Evolutionary conservation across 2,329 filamentous ascomycete genomes (phyloP).

Genomic region (Pseudogymnoascus sp.): DNA sequence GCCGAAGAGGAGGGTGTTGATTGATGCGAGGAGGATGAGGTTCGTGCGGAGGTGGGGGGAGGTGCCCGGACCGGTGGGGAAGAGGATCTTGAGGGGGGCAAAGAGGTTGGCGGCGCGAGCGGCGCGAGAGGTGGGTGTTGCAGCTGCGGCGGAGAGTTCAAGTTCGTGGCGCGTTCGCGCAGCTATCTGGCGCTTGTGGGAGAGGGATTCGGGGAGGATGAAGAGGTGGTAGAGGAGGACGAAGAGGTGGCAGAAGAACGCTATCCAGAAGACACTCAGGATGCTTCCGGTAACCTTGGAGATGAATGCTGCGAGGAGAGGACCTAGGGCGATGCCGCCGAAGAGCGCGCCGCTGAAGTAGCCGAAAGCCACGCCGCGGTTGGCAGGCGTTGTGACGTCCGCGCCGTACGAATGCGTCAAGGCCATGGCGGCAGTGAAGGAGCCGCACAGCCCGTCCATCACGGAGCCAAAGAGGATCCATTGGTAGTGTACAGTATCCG

Average conservation of each 20-base stretch:
- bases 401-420: constrained; percentile 77
- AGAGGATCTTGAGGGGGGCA: constrained; percentile 68
- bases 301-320: constrained; percentile 70
- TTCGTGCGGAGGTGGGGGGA: constrained; percentile 62
- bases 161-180: constrained; percentile 58
- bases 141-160: constrained; percentile 19
- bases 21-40: constrained; percentile 67
- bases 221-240: constrained; percentile 68
- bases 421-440: constrained; percentile 75
- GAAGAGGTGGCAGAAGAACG: constrained; percentile 60
- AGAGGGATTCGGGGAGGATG: constrained; percentile 76
- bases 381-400: constrained; percentile 76
- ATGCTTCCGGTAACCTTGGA: constrained; percentile 68
- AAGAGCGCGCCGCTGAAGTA: constrained; percentile 88
- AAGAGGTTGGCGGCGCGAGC: constrained; percentile 50
- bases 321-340: constrained; percentile 78
- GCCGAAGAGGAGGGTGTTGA: constrained; percentile 76
- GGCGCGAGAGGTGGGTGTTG: constrained; percentile 33
- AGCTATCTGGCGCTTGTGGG: constrained; percentile 58
- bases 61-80: constrained; percentile 59
- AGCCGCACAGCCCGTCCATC: constrained; percentile 77
- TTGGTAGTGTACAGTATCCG: constrained; percentile 64
- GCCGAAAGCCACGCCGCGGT: constrained; percentile 74
- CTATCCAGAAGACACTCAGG: constrained; percentile 77
- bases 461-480: constrained; percentile 70